A percentile compares a stretch with the other conserved stretches of the same genome.
Conservation (phyloP, 1,284 basidiomycete genomes). For the Boletellus deceptivus region DNA sequence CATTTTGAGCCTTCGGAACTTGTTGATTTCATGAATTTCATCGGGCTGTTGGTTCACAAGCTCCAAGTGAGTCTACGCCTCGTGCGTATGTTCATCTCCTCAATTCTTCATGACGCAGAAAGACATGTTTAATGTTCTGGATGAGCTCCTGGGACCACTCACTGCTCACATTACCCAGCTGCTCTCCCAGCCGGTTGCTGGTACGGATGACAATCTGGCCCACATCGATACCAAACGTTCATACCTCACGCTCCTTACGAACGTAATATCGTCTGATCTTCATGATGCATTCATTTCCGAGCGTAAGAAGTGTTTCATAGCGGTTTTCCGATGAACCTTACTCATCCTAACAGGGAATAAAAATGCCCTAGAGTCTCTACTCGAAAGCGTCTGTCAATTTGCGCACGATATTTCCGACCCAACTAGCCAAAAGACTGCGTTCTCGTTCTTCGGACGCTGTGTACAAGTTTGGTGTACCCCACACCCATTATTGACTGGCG, state of each 20-base stretch:
- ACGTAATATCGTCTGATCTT: conserved; percentile 78
- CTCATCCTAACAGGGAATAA: conserved; percentile 69
- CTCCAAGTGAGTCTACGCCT: conserved; percentile 67
- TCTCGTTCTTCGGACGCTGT: conserved; percentile 78
- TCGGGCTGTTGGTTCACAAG: conserved; percentile 87
- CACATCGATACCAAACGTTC: conserved; percentile 89
- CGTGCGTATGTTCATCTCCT: background rate
- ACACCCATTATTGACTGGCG: conserved; percentile 36
- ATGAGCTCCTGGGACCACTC: conserved; percentile 87
- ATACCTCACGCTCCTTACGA: conserved; percentile 84
- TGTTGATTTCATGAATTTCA: conserved; percentile 94
- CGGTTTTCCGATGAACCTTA: conserved; percentile 11
- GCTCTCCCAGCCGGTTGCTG: conserved; percentile 79
- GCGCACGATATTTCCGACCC: conserved; percentile 76
- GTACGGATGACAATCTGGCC: conserved; percentile 87
- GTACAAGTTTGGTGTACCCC: conserved; percentile 80
- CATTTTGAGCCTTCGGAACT: conserved; percentile 93
- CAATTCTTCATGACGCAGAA: conserved; percentile 42
- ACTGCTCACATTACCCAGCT: conserved; percentile 81
- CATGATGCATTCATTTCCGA: conserved; percentile 85
- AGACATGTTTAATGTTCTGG: conserved; percentile 82
- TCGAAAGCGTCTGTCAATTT: conserved; percentile 77
- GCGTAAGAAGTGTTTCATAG: conserved; percentile 50
- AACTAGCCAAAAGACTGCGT: conserved; percentile 75
- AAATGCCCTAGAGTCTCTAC: conserved; percentile 64